Evolutionary conservation across 192 early-diverging fungal genomes (phyloP).

Genomic region (Funneliformis geosporum): DNA sequence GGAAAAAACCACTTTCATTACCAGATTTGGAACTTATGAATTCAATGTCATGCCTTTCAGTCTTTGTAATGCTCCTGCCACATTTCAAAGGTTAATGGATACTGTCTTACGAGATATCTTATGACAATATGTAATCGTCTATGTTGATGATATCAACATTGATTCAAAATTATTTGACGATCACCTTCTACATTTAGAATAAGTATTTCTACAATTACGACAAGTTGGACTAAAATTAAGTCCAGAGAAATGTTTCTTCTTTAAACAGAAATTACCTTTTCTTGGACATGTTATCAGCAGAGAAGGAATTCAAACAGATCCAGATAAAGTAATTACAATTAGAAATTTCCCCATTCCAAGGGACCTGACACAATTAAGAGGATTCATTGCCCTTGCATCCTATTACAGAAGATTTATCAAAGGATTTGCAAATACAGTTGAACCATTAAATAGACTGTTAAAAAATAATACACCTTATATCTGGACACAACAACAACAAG

Average conservation of each 20-base stretch:
- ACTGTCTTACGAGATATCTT: too few relatives aligned
- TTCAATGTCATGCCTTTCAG: neutral
- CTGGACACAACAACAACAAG: too few relatives aligned
- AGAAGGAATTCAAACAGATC: neutral
- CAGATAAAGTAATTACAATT: constrained; percentile 9
- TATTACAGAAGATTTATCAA: neutral
- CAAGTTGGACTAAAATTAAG: neutral
- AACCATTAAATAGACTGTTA: neutral
- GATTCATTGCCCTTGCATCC: neutral
- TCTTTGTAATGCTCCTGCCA: too few relatives aligned
- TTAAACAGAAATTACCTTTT: neutral
- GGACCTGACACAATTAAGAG: constrained; percentile 18
- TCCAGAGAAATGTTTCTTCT: too few relatives aligned
- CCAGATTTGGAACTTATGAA: constrained; percentile 40
- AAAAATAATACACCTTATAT: too few relatives aligned
- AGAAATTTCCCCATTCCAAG: constrained; percentile 15
- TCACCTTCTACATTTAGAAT: neutral
- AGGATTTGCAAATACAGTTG: neutral
- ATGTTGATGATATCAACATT: too few relatives aligned
- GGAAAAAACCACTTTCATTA: constrained; percentile 41
- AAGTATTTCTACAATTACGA: constrained; percentile 4
- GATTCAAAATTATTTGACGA: constrained; percentile 18
- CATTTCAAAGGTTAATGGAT: too few relatives aligned
- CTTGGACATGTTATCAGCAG: constrained; percentile 16
- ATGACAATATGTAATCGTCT: too few relatives aligned